Base-by-base conservation (phyloP, 148 eudicot species). In the Chenopodium suecicum region DNA sequence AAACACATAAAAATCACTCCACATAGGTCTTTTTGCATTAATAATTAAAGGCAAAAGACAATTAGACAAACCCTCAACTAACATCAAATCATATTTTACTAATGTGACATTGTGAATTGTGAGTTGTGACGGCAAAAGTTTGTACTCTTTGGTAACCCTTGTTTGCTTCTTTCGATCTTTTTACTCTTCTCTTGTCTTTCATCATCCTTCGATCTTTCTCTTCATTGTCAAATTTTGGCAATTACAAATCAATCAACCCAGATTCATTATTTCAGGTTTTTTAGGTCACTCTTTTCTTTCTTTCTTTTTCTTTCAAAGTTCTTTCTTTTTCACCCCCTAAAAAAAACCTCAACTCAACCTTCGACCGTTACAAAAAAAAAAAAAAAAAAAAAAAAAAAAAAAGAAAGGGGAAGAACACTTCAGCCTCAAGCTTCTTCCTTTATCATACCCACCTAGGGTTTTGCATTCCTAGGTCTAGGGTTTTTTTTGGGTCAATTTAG, bases 371-470 rank as follows among this genome's bases (percentile, higher is more conserved):
- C 72, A 32, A 31, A 14, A 23, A 25, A 78, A 44, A n/a, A 25
- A 62, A 63, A 12, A 4, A 13, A 27, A 9, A 22, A 62, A 47
- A 77, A 0, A 48, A 48, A 48, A 8, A 0, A 32, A n/a, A 34
- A n/a, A 11, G 27, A 68, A 56, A 41, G 58, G 78, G 50, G 20
- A 46, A 34, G 19, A 44, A 16, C 16, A 48, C 54, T 70, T 82
- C 52, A 48, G 8, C 60, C 66, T 68, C 60, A 77, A 75, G 66
- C 46, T 82, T 34, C 46, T 44, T 73, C 62, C 37, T 44, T 29
- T 76, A 37, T 17, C 48, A 12, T 73, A 44, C 67, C 69, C 62
- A 80, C 3, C 22, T 79, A 80, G 86, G 86, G 86, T 75, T 83
- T 52, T 22, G 17, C 29, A 72, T 22, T 9, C 17, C 2, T 46